Base-by-base conservation (phyloP, 352 stramenopile genomes). In the Elongisporangium anandrum region DNA sequence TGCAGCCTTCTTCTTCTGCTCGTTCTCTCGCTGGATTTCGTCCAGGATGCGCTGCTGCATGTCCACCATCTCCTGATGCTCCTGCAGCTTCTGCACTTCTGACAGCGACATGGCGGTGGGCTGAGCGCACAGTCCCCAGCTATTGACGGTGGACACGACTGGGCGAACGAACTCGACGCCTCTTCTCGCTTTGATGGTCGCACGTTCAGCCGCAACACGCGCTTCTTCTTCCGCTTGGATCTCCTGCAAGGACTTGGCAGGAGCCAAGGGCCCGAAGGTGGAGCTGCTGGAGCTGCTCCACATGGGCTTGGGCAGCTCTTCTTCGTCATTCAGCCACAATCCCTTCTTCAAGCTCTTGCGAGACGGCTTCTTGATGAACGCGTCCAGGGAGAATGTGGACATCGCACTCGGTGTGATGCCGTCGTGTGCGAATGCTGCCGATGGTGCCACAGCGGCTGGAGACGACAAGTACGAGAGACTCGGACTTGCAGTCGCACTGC, bases 201-300 rank as follows among this genome's bases (percentile, higher is more conserved):
- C 70, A 8, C 70, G 69, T 49, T 87, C 74, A 1, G 67, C 64
- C 3, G 64, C 67, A 23, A 62, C 68, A 7, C 61, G 61, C 12
- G 70, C 70, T 26, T 87, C 67, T 54, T 91, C 81, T 56, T 91
- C 81, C 9, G 73, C 60, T 58, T 91, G 81, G 21, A 91, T 91
- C 51, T 90, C 66, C 50, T 86, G 81, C 1, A 90, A 54, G 17
- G 76, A 79, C 60, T 84, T 83, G 34, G 56, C 47, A 15, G 54
- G 60, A 38, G 38, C 41, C 24, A 45, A 52, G n/a, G 26, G 39
- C n/a, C 48, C n/a, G 7, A 8, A 39, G 4, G 50, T 48, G 8
- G 41, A 45, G 54, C 52, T 39, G n/a, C 24, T 26, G n/a, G n/a
- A 54, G 23, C 29, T 66, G 39, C 47, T 66, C 72, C 72, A 75